phyloP scores from a whole-genome alignment of 495 filamentous ascomycete genomes.

The Penicillium canescens region DNA sequence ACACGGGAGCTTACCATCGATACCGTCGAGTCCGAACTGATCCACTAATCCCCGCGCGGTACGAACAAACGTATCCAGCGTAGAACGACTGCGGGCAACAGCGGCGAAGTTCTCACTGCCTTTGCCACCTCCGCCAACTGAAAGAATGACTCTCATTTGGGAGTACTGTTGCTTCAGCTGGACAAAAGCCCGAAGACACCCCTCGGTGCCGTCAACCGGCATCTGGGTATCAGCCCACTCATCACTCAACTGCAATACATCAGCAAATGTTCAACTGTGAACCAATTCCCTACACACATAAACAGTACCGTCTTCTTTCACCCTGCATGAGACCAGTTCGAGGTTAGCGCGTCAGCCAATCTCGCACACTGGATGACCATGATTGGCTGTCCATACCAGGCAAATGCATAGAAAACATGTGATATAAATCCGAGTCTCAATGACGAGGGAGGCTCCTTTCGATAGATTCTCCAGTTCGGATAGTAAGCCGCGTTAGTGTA shows the following conservation, averaged over 20 bases:
- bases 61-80: conserved; percentile 69
- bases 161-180: conserved; percentile 72
- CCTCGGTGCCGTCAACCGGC: conserved; percentile 73
- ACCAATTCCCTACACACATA: conserved; percentile 56
- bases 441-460: conserved; percentile 73
- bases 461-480: conserved; percentile 82
- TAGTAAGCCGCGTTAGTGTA: conserved; percentile 82
- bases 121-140: conserved; percentile 79
- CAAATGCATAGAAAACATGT: conserved; percentile 90
- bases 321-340: conserved; percentile 46
- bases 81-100: conserved; percentile 62
- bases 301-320: conserved; percentile 76
- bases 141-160: conserved; percentile 78
- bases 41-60: conserved; percentile 72
- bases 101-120: conserved; percentile 77
- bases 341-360: conserved; percentile 32
- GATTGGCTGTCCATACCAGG: conserved; percentile 50
- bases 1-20: conserved; percentile 64
- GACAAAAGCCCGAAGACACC: conserved; percentile 74
- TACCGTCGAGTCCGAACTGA: conserved; percentile 76
- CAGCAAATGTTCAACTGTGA: conserved; percentile 14
- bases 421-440: conserved; percentile 69
- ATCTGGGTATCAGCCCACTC: conserved; percentile 82
- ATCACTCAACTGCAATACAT: conserved; percentile 68
- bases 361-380: conserved; percentile 11